Percentiles rank a stretch among this genome's conserved stretches.
phyloP scores from a whole-genome alignment of 306 rosid species.

The Gillenia trifoliata region DNA sequence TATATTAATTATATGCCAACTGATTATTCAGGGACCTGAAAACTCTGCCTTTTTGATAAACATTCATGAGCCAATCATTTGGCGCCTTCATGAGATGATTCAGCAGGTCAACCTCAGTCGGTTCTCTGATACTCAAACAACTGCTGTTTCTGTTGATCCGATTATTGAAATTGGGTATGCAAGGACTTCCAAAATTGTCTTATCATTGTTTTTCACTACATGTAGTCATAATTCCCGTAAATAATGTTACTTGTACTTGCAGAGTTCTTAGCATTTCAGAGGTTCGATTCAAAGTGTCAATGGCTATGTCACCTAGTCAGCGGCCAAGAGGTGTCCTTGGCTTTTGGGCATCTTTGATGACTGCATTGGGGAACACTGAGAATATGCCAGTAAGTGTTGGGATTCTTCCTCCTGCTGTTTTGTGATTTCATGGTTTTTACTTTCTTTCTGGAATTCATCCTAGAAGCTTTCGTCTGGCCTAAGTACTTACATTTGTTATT shows the following conservation, averaged over 20 bases:
- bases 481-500: constrained; percentile 16
- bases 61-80: constrained; percentile 91
- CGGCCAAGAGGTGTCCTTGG: constrained; percentile 97
- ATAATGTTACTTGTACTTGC: constrained; percentile 39
- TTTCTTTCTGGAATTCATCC: not conserved
- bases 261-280: constrained; percentile 84
- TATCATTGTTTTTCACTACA: constrained; percentile 13
- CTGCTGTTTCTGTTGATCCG: constrained; percentile 90
- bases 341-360: constrained; percentile 98
- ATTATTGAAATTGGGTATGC: constrained; percentile 84
- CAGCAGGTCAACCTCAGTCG: constrained; percentile 81
- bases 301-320: constrained; percentile 93
- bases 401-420: constrained; percentile 15
- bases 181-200: constrained; percentile 17
- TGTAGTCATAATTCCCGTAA: constrained; percentile 12
- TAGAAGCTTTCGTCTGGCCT: not conserved
- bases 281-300: constrained; percentile 83
- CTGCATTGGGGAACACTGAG: constrained; percentile 96
- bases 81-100: constrained; percentile 98
- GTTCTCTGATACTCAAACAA: constrained; percentile 68
- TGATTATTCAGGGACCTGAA: constrained; percentile 71
- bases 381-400: constrained; percentile 82
- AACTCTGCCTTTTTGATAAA: constrained; percentile 73
- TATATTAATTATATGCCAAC: constrained; percentile 7
- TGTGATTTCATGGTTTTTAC: not conserved